Base-by-base conservation (phyloP, 352 stramenopile genomes). In the Globisporangium parvum region DNA sequence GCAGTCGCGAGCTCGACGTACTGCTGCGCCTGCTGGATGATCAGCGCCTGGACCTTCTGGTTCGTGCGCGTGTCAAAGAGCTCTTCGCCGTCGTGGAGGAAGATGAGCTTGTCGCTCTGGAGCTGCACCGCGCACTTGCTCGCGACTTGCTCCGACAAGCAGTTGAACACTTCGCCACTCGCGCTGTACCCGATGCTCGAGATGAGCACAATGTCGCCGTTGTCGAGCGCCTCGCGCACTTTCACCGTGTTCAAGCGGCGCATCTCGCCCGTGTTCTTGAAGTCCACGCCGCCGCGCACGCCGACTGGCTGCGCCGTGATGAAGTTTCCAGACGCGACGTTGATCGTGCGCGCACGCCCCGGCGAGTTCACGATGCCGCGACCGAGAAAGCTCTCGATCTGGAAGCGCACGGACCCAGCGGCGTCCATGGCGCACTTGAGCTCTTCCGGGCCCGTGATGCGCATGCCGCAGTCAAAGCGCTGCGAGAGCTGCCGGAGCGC, bases 281-380 rank as follows among this genome's bases (percentile, higher is more conserved):
- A 96, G 67, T 96, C 87, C 18, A 96, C 82, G 17, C 87, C 87
- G 28, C 80, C 84, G 20, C 84, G 78, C 1, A 97, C 87, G 15
- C 90, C 90, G 2, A 97, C 80, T 8, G 80, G 86, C 67, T 95
- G 87, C 5, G 96, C 95, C 11, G 91, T 96, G 71, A 98, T 98
- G 71, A 98, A 99, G 66, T 99, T 99, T 12, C 96, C 96, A 3
- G 88, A 97, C 5, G 96, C 83, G 44, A 99, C 94, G 66, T 97
- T 98, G 60, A 96, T 91, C 8, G 77, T 71, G 6, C 76, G 61
- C 1, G 73, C 68, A 21, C 78, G 72, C 42, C 85, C 84, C 0
- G 83, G 82, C 11, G 75, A 79, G 66, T 96, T 96, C 44, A 89
- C 76, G 52, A 96, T 91, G 2, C 87, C 87, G 31, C 87, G 77